Percentiles rank a stretch among this genome's conserved stretches.
Conservation (phyloP, 345 rosid species). For the Eucalyptus shirleyi region DNA sequence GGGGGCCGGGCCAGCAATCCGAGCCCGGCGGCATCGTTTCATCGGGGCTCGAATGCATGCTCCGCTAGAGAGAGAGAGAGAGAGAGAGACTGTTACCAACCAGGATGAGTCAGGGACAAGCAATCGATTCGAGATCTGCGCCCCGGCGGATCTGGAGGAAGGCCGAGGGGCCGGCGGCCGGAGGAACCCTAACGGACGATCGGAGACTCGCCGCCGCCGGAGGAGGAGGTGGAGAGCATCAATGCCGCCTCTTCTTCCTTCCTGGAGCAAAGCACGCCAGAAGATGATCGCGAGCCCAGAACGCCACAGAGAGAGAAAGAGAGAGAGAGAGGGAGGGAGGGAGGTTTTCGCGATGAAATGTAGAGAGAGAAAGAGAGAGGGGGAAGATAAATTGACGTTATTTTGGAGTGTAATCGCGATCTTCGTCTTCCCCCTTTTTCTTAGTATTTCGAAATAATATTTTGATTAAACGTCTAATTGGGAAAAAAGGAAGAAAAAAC, state of each 20-base stretch:
- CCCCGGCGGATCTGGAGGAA: neutral
- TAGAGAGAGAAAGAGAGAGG: neutral
- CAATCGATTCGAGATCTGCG: neutral
- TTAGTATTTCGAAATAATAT: too few relatives aligned
- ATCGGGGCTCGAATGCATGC: neutral
- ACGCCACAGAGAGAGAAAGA: neutral
- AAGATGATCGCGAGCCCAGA: neutral
- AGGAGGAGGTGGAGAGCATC: neutral
- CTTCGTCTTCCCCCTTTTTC: neutral
- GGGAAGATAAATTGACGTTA: neutral
- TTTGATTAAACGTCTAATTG: neutral
- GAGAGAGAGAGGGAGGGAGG: neutral
- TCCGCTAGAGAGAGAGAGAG: neutral
- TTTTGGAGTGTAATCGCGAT: neutral
- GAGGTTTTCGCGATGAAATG: neutral
- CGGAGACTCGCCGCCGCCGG: neutral
- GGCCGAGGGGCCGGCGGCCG: neutral
- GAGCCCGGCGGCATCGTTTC: neutral
- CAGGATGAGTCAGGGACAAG: neutral
- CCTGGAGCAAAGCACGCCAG: neutral
- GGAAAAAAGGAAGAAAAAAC: neutral
- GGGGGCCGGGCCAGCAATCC: neutral
- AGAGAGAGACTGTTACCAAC: neutral
- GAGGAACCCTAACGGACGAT: neutral
- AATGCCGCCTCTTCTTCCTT: neutral